Evolutionary conservation across 768 basidiomycete species (phyloP).

Genomic region (Austroboletus festivus): DNA sequence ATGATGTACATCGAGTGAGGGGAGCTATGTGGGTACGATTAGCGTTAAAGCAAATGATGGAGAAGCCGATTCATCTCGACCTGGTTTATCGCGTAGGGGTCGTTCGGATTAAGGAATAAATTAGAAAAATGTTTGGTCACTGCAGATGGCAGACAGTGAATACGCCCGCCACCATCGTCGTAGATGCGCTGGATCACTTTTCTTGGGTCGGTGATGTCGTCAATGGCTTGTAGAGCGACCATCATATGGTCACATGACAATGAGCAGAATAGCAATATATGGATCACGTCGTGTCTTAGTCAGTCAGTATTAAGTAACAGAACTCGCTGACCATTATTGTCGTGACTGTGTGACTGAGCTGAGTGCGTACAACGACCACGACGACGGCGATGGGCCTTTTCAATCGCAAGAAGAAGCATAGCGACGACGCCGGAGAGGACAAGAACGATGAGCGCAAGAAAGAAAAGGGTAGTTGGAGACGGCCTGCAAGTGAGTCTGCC

Average conservation of each 20-base stretch:
- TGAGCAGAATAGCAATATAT: too few species aligned
- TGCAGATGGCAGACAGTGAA: conserved; percentile 34
- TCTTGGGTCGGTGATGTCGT: conserved; percentile 50
- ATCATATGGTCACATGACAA: too few species aligned
- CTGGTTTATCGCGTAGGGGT: conserved; percentile 27
- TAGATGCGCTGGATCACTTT: conserved; percentile 49
- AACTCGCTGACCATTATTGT: background rate
- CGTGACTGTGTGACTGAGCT: conserved; percentile 11
- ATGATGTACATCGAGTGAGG: conserved; percentile 43
- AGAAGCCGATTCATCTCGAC: conserved; percentile 14
- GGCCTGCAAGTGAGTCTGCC: conserved; percentile 68
- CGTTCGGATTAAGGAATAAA: conserved; percentile 37
- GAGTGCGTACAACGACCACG: conserved; percentile 6
- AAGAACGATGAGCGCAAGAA: conserved; percentile 57
- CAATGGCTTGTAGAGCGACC: conserved; percentile 49
- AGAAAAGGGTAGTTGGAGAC: conserved; percentile 81
- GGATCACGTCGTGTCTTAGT: too few species aligned
- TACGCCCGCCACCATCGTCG: conserved; percentile 15
- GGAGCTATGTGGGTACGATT: conserved; percentile 44
- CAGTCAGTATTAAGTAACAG: background rate
- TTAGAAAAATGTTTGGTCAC: conserved; percentile 48
- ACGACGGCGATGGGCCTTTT: conserved; percentile 51
- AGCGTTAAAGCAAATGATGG: background rate
- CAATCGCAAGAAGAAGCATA: conserved; percentile 49
- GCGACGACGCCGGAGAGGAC: conserved; percentile 35